Evolutionary conservation across 306 rosid species (phyloP).

Genomic region (Styphnolobium japonicum): DNA sequence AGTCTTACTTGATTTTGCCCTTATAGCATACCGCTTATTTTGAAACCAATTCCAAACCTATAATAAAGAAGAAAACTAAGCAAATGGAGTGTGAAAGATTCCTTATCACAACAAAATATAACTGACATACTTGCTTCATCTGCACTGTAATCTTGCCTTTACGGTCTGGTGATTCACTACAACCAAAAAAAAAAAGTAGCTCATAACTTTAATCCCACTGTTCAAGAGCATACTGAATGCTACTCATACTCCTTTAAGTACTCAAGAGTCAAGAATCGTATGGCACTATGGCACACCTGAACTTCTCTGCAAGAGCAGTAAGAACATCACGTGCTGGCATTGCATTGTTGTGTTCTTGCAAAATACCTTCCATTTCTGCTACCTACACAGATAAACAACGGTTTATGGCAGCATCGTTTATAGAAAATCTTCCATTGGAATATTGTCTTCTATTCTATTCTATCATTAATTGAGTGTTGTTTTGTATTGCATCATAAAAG

Average conservation of each 20-base stretch:
- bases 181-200: conserved; percentile 11
- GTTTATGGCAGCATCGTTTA: background rate
- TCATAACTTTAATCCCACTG: conserved; percentile 18
- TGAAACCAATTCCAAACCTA: conserved; percentile 99
- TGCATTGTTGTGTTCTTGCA: conserved; percentile 74
- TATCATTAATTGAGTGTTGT: background rate
- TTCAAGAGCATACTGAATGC: conserved; percentile 9
- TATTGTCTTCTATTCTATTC: background rate
- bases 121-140: conserved; percentile 84
- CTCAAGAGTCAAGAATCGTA: conserved; percentile 13
- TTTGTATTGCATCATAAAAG: background rate
- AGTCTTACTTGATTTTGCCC: conserved; percentile 77
- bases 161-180: conserved; percentile 78
- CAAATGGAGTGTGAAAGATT: conserved; percentile 7
- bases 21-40: conserved; percentile 88
- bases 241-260: background rate
- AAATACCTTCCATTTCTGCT: conserved; percentile 83
- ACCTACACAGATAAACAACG: conserved; percentile 51
- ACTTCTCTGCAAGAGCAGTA: conserved; percentile 77
- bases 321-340: conserved; percentile 90
- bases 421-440: background rate
- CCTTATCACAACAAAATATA: conserved; percentile 8
- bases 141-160: conserved; percentile 90
- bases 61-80: conserved; percentile 33
- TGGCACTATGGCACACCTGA: conserved; percentile 62